These are phyloP conservation scores for Cephalotrichum gorgonifer DNA, from an alignment of 2,329 filamentous ascomycete genomes.

Conservation along the genomic window DNA sequence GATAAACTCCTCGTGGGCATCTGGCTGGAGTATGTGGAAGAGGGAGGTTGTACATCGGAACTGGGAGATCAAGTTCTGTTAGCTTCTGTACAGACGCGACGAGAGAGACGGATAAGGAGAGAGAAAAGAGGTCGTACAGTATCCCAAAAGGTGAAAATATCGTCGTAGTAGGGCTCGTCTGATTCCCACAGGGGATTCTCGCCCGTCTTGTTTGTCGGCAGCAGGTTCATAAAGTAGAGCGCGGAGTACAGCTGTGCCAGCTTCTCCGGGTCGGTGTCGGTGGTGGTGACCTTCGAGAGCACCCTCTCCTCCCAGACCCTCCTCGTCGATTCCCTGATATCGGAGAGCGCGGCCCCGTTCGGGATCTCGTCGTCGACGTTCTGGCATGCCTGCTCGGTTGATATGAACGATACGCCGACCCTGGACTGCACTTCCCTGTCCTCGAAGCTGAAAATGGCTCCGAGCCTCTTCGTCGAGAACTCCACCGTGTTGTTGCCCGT, in stretches of 20 bases:
- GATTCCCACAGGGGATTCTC: conserved; percentile 60
- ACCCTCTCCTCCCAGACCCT: conserved; percentile 51
- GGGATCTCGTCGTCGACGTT: conserved; percentile 49
- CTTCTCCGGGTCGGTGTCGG: conserved; percentile 41
- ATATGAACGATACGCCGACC: conserved; percentile 62
- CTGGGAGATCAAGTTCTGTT: conserved; percentile 12
- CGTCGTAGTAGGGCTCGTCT: conserved; percentile 59
- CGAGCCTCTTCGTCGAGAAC: conserved; percentile 28
- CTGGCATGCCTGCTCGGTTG: conserved; percentile 44
- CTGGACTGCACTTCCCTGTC: conserved; percentile 37
- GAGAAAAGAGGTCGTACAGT: conserved; percentile 11
- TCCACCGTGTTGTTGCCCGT: conserved; percentile 19
- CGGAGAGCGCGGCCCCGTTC: conserved; percentile 25
- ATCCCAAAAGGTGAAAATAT: conserved; percentile 62
- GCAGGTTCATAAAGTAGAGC: conserved; percentile 58
- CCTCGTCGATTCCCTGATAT: conserved; percentile 35
- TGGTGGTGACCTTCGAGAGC: conserved; percentile 53
- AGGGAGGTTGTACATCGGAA: conserved; percentile 57
- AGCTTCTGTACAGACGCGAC: not conserved
- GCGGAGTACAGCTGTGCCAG: conserved; percentile 55
- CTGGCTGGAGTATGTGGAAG: conserved; percentile 54
- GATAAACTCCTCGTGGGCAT: conserved; percentile 53
- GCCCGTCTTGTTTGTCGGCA: conserved; percentile 60
- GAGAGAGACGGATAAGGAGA: not conserved
- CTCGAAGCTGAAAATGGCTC: conserved; percentile 45